phyloP scores from a whole-genome alignment of 805 yeast genomes.

The Jamesozyma spencerorum region DNA sequence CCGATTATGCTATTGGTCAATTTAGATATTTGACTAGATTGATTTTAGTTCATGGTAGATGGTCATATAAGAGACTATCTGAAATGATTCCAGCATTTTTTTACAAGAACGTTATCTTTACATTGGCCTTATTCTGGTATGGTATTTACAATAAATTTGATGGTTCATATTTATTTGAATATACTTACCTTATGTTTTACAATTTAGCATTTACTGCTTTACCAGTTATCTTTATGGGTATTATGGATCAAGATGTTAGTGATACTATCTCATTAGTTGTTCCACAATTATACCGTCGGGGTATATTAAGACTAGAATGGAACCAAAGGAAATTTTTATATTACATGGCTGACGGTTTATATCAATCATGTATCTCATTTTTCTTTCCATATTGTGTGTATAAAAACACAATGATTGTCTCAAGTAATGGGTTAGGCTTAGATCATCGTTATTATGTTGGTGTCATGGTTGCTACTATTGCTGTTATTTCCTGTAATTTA shows the following conservation, averaged over 20 bases:
- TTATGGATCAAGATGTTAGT: conserved; percentile 73
- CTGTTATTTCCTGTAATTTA: conserved; percentile 57
- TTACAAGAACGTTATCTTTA: conserved; percentile 68
- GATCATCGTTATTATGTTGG: conserved; percentile 74
- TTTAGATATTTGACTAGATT: conserved; percentile 62
- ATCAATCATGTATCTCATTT: conserved; percentile 64
- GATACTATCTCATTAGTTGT: conserved; percentile 60
- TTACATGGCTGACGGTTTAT: conserved; percentile 71
- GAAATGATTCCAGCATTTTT: conserved; percentile 81
- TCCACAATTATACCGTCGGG: conserved; percentile 66
- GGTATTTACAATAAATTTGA: conserved; percentile 68
- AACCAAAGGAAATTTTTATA: conserved; percentile 54
- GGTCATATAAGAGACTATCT: conserved; percentile 74
- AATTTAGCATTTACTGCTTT: conserved; percentile 76
- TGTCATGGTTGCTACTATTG: conserved; percentile 53
- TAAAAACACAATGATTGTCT: conserved; percentile 35
- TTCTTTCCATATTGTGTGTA: conserved; percentile 62
- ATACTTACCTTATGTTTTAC: conserved; percentile 70
- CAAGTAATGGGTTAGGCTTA: conserved; percentile 45
- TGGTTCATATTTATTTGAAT: conserved; percentile 72
- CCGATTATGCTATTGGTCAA: conserved; percentile 81
- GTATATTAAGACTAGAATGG: conserved; percentile 68
- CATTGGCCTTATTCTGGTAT: conserved; percentile 70
- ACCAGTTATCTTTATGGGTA: conserved; percentile 69
- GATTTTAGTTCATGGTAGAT: conserved; percentile 70